Evolutionary conservation across 139 green algal species (phyloP), one percentile per base, ranked within the genome.

Genomic region (Trebouxia sp.): DNA sequence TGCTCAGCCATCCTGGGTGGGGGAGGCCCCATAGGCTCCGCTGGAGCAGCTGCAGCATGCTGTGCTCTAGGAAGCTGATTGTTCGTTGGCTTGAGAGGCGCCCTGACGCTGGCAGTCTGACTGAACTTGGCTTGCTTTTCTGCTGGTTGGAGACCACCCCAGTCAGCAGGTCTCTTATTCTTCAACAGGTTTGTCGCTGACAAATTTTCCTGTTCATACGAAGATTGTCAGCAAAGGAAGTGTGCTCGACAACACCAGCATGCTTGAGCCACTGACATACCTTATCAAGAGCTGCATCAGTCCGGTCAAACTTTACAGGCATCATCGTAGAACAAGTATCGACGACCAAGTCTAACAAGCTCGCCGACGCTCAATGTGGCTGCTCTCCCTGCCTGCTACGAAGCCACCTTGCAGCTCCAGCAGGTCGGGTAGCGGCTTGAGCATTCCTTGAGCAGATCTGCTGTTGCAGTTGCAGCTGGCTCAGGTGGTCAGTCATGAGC

Each of bases 11-110:
- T 51, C 1, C 84, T 75, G 1, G 84, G 84, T 12, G 84, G 84
- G 10, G 84, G 84, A 12, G 84, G 84, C 10, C 81, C 84, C 84
- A 88, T 88, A 55, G 48, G 47, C 37, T 79, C 20, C 51, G 78
- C 32, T 55, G 67, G 41, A 24, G 26, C 42, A 37, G 67, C 67
- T 38, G 41, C 39, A 47, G 41, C 41, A 51, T 77, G 39, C 41
- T 77, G 67, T 47, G 43, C 15, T 22, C 66, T 43, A 7, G 28
- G 11, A 37, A 43, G 1, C 3, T 28, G 45, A 37, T 47, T 67
- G n/a, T 62, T 72, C 51, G 48, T 80, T 37, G 75, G 75, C 35
- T 62, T 69, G 17, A 80, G 75, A 50, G 75, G 75, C 26, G 53
- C 75, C 37, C 75, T 35, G 11, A 70, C 75, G 75, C 75, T 70